Percentiles rank a stretch among this genome's conserved stretches.
Conservation (phyloP, 140 eudicot genomes). For the Cichorium intybus region DNA sequence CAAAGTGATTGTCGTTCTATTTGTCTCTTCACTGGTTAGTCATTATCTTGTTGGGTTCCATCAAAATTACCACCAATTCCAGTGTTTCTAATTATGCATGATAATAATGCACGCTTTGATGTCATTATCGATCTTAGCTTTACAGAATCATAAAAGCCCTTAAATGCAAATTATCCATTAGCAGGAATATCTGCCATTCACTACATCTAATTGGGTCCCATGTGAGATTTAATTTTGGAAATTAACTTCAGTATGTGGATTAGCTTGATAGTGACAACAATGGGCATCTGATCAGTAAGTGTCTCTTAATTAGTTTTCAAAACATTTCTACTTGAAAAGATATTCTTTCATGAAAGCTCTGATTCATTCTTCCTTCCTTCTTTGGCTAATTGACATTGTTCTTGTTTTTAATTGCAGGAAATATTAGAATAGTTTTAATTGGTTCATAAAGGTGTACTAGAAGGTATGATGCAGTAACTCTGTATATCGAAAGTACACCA, state of each 20-base stretch:
- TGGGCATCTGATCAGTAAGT: background rate
- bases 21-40: background rate
- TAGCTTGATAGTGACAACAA: constrained; percentile 15
- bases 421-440: background rate
- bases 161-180: constrained; percentile 17
- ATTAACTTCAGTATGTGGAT: background rate
- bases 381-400: background rate
- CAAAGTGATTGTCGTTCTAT: constrained; percentile 2
- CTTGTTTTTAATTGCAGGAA: background rate
- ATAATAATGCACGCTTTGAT: constrained; percentile 6
- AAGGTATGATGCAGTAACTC: background rate
- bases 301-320: background rate
- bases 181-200: constrained; percentile 1
- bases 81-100: constrained; percentile 4
- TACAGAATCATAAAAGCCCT: constrained; percentile 13
- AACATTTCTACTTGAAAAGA: background rate
- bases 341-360: constrained; percentile 12
- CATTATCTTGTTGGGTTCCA: constrained; percentile 2
- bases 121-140: constrained; percentile 20
- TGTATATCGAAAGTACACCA: background rate
- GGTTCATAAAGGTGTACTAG: background rate
- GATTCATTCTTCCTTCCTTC: background rate
- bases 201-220: constrained; percentile 1
- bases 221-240: constrained; percentile 16
- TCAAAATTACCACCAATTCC: constrained; percentile 4